These are phyloP conservation scores for Cudoniella acicularis DNA, from an alignment of 495 filamentous ascomycete genomes.

Conservation along the genomic window DNA sequence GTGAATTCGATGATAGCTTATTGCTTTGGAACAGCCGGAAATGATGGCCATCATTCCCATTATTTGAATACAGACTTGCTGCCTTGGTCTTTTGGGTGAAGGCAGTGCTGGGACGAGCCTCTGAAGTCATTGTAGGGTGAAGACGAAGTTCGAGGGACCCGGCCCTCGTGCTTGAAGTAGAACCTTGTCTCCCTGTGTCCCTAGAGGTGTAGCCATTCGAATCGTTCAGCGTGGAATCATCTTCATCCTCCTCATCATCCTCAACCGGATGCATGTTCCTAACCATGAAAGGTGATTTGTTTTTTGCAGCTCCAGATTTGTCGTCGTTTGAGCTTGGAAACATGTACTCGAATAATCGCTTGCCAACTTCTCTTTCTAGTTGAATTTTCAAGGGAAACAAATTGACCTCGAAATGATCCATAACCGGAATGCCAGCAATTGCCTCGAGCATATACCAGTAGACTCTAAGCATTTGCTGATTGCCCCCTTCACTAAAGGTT, in stretches of 20 bases:
- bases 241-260: slow-evolving; percentile 60
- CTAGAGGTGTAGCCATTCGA: not conserved
- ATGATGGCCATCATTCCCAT: slow-evolving; percentile 40
- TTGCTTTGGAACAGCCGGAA: slow-evolving; percentile 51
- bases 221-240: slow-evolving; percentile 21
- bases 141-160: slow-evolving; percentile 74
- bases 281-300: slow-evolving; percentile 76
- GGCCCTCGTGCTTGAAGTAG: slow-evolving; percentile 43
- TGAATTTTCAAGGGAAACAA: slow-evolving; percentile 92
- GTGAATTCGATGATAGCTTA: slow-evolving; percentile 19
- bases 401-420: slow-evolving; percentile 95
- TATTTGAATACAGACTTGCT: slow-evolving; percentile 39
- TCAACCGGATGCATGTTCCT: slow-evolving; percentile 56
- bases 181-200: slow-evolving; percentile 8
- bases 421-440: slow-evolving; percentile 94
- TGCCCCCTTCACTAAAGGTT: slow-evolving; percentile 43
- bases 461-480: slow-evolving; percentile 77
- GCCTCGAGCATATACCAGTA: slow-evolving; percentile 98
- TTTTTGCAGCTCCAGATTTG: slow-evolving; percentile 49
- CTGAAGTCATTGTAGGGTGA: slow-evolving; percentile 69
- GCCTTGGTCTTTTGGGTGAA: slow-evolving; percentile 43
- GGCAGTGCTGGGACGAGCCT: slow-evolving; percentile 41
- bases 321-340: slow-evolving; percentile 73
- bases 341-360: slow-evolving; percentile 95
- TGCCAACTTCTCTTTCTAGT: slow-evolving; percentile 87